These are phyloP conservation scores for Fusarium ambrosium DNA, from an alignment of 2,329 filamentous ascomycete genomes.

Conservation along the genomic window DNA sequence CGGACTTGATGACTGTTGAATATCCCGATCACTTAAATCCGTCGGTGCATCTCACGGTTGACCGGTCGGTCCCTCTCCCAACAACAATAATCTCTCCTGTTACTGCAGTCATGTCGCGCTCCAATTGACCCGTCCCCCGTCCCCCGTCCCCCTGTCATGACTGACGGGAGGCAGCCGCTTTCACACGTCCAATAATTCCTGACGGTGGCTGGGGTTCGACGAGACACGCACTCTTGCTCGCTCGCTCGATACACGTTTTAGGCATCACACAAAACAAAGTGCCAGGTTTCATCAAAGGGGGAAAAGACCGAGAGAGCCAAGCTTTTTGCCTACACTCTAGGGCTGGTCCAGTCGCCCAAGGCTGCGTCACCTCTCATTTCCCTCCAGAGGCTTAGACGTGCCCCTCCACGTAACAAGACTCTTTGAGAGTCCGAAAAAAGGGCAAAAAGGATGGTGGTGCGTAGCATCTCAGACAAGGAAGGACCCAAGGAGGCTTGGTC, in stretches of 20 bases:
- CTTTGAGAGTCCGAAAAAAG: background rate
- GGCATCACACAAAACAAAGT: background rate
- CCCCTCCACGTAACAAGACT: constrained; percentile 27
- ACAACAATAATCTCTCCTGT: background rate
- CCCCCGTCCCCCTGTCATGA: background rate
- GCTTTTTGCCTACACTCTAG: background rate
- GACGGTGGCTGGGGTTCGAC: constrained; percentile 2
- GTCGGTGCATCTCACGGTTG: background rate
- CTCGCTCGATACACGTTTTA: background rate
- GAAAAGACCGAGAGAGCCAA: background rate
- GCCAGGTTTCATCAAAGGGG: background rate
- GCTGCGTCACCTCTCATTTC: constrained; percentile 29
- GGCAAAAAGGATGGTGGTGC: background rate
- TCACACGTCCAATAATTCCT: constrained; percentile 2
- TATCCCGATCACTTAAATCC: background rate
- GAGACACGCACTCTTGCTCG: background rate
- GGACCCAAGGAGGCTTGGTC: background rate
- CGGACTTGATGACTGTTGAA: background rate
- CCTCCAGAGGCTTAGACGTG: constrained; percentile 30
- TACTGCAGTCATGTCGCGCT: constrained; percentile 2
- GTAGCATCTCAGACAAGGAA: background rate
- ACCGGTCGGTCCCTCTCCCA: background rate
- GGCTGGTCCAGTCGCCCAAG: background rate
- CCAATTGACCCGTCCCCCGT: background rate
- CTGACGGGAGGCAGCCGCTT: background rate